phyloP scores from a whole-genome alignment of 2,329 filamentous ascomycete species.

The Cladosporium halotolerans region DNA sequence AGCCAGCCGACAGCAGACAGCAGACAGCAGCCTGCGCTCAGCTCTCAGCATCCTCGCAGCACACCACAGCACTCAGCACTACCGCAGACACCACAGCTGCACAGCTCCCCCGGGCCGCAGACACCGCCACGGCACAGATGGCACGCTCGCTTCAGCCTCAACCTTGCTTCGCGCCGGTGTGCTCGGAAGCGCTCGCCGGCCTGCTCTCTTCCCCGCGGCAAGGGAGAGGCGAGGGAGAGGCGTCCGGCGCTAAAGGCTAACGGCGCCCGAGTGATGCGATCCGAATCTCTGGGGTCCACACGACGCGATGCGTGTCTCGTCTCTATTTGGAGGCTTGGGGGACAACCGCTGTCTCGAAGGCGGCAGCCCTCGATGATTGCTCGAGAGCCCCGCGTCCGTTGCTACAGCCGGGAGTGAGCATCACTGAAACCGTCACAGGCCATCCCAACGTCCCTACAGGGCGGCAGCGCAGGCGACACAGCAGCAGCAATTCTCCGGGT shows the following conservation, averaged over 20 bases:
- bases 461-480: neutral
- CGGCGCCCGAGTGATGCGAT: conserved; percentile 10
- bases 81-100: too few species aligned
- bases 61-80: neutral
- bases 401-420: neutral
- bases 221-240: conserved; percentile 6
- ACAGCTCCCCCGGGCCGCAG: neutral
- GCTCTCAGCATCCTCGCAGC: neutral
- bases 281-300: conserved; percentile 1
- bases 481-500: conserved; percentile 1
- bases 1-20: too few species aligned
- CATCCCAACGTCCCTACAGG: conserved; percentile 1
- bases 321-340: conserved; percentile 8
- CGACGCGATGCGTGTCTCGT: conserved; percentile 6
- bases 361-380: neutral
- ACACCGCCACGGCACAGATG: neutral
- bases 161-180: conserved; percentile 1
- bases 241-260: conserved; percentile 6
- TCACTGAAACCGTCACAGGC: conserved; percentile 2
- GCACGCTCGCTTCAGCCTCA: conserved; percentile 7
- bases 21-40: too few species aligned
- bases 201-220: conserved; percentile 11
- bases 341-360: neutral
- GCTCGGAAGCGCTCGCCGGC: neutral
- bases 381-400: conserved; percentile 2